phyloP scores from a whole-genome alignment of 78 protist species.

The slime mould (Dictyostelium discoideum) region DNA sequence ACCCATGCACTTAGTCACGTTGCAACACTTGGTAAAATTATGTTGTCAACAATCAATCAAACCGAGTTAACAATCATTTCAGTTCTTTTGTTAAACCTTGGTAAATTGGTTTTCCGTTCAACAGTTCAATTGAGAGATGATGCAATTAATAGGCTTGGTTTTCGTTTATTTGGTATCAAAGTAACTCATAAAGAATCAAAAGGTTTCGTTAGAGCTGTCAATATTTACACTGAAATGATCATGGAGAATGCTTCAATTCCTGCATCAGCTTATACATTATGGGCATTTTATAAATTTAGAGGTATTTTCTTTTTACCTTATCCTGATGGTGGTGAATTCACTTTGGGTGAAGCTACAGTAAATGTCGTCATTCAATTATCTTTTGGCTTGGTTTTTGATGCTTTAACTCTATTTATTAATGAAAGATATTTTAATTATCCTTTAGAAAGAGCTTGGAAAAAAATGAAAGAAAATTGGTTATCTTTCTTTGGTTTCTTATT shows the following conservation, averaged over 20 bases:
- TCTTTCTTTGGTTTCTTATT: conserved; percentile 71
- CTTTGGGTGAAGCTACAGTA: conserved; percentile 32
- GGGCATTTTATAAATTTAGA: conserved; percentile 23
- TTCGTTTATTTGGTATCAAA: conserved; percentile 10
- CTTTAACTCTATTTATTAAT: conserved; percentile 45
- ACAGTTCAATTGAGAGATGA: conserved; percentile 55
- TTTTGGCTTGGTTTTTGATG: conserved; percentile 50
- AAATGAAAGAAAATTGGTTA: conserved; percentile 56
- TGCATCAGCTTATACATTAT: conserved; percentile 59
- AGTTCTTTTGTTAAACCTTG: conserved; percentile 50
- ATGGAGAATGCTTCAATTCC: conserved; percentile 77
- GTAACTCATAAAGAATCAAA: conserved; percentile 58
- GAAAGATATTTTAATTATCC: conserved; percentile 63
- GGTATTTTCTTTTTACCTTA: conserved; percentile 71
- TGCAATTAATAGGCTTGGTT: background rate
- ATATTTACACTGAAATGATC: conserved; percentile 67
- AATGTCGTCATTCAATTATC: conserved; percentile 53
- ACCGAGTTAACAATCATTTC: conserved; percentile 28
- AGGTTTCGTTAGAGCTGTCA: conserved; percentile 65
- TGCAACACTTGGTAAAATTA: conserved; percentile 71
- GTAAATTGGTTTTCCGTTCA: conserved; percentile 61
- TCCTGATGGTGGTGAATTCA: conserved; percentile 37
- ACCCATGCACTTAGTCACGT: conserved; percentile 68
- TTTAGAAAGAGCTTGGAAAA: conserved; percentile 70
- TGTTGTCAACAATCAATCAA: conserved; percentile 73